A percentile compares a stretch with the other conserved stretches of the same genome.
These are phyloP conservation scores for Beauveria sp. DNA, from an alignment of 2,329 filamentous ascomycete genomes.

Conservation along the genomic window DNA sequence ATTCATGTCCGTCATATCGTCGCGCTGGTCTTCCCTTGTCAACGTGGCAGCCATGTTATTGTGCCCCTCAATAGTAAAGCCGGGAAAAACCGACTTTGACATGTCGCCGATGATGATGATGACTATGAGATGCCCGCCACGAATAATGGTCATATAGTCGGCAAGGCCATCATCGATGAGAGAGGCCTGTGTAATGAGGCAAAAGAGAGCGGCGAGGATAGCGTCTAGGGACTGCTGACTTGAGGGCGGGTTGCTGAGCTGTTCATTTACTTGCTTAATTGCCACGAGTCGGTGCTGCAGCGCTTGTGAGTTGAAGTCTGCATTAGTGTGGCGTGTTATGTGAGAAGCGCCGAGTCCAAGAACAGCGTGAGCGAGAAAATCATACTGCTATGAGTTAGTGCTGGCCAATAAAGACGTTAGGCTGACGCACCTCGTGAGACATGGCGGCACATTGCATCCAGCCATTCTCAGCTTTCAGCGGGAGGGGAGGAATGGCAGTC, in stretches of 20 bases:
- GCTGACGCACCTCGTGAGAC: conserved; percentile 24
- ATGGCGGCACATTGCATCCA: conserved; percentile 29
- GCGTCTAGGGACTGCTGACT: conserved; percentile 27
- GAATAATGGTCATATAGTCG: conserved; percentile 29
- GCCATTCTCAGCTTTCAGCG: conserved; percentile 23
- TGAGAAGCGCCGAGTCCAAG: conserved; percentile 31
- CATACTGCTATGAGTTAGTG: conserved; percentile 20
- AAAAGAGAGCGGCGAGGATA: conserved; percentile 27
- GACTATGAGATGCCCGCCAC: conserved; percentile 22
- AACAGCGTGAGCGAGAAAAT: conserved; percentile 30
- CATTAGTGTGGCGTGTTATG: conserved; percentile 22
- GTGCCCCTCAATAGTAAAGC: conserved; percentile 21
- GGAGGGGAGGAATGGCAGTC: conserved; percentile 31
- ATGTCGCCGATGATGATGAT: conserved; percentile 17
- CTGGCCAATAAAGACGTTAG: background rate
- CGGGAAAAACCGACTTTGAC: conserved; percentile 17
- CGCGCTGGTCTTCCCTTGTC: conserved; percentile 17
- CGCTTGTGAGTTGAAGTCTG: conserved; percentile 22
- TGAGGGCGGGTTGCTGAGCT: conserved; percentile 20
- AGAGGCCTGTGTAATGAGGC: conserved; percentile 27
- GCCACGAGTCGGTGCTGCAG: conserved; percentile 29
- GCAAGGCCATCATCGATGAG: conserved; percentile 30
- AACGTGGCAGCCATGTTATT: conserved; percentile 16
- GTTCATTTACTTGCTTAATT: conserved; percentile 28
- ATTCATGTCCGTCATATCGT: conserved; percentile 17